phyloP scores from a whole-genome alignment of 768 basidiomycete genomes.

The Leucosporidium yakuticum region DNA sequence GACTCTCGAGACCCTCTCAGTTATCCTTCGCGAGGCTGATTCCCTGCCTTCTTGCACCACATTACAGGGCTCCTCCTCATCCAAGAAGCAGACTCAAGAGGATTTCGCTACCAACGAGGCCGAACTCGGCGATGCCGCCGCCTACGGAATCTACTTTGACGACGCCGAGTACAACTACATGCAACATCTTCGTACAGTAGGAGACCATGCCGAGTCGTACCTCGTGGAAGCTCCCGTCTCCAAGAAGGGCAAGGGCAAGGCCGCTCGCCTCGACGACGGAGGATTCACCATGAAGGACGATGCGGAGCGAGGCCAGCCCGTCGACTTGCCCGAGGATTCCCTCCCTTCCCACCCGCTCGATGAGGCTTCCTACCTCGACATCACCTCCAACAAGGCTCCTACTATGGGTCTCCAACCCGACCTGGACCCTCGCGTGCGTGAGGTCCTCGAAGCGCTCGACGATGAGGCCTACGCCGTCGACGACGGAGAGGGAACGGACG shows the following conservation, averaged over 20 bases:
- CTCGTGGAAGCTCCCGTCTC: slow-evolving; percentile 66
- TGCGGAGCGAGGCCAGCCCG: slow-evolving; percentile 5
- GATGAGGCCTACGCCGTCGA: slow-evolving; percentile 86
- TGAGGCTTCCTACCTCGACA: slow-evolving; percentile 50
- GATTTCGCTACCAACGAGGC: slow-evolving; percentile 52
- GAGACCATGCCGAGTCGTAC: slow-evolving; percentile 66
- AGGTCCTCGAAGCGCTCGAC: slow-evolving; percentile 86
- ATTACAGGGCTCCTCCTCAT: neutral
- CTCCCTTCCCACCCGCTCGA: slow-evolving; percentile 67
- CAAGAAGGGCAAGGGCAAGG: slow-evolving; percentile 45
- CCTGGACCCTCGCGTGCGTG: slow-evolving; percentile 91
- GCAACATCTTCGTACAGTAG: slow-evolving; percentile 82
- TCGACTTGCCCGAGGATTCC: slow-evolving; percentile 58
- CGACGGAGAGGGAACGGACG: slow-evolving; percentile 56
- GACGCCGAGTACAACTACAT: slow-evolving; percentile 97
- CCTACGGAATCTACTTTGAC: slow-evolving; percentile 89
- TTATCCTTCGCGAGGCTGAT: neutral
- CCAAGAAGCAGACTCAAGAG: slow-evolving; percentile 51
- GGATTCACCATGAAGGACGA: slow-evolving; percentile 47
- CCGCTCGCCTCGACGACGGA: slow-evolving; percentile 45
- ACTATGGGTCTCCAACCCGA: slow-evolving; percentile 79
- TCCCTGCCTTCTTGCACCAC: neutral
- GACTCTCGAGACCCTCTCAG: neutral
- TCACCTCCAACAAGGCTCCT: neutral
- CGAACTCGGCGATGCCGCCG: slow-evolving; percentile 72